Conservation (phyloP, 495 filamentous ascomycete species). For the Glonium stellatum region DNA sequence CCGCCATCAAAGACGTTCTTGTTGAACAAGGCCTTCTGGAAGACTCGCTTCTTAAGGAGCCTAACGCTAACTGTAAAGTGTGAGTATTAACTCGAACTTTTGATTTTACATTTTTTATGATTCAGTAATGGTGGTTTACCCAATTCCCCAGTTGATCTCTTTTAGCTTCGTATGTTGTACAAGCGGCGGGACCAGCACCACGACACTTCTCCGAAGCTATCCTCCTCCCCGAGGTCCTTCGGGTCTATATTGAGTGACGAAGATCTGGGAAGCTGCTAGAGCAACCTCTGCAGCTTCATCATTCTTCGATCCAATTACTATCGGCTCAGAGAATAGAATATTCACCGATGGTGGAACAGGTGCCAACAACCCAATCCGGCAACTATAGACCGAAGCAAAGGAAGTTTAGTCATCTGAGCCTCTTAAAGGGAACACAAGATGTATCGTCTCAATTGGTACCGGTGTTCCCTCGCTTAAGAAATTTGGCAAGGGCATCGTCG, state of each 20-base stretch:
- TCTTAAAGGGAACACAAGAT: neutral
- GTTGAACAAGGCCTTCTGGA: no score
- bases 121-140: no score
- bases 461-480: neutral
- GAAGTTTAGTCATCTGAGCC: slow-evolving; percentile 9
- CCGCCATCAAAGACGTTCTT: slow-evolving; percentile 37
- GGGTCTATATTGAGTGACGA: neutral
- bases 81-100: no score
- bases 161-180: no score
- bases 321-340: slow-evolving; percentile 27
- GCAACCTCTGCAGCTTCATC: slow-evolving; percentile 1
- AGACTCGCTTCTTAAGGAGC: no score
- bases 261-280: slow-evolving; percentile 1
- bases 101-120: no score
- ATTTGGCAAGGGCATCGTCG: neutral
- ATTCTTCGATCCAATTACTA: slow-evolving; percentile 25
- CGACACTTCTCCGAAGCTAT: neutral
- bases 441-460: neutral
- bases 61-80: no score
- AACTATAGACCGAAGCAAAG: neutral
- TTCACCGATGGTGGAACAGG: slow-evolving; percentile 28
- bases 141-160: no score
- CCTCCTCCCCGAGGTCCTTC: neutral
- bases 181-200: no score
- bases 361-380: neutral